Evolutionary conservation across 2,329 filamentous ascomycete species (phyloP).

Genomic region (Elsinoe ampelina): DNA sequence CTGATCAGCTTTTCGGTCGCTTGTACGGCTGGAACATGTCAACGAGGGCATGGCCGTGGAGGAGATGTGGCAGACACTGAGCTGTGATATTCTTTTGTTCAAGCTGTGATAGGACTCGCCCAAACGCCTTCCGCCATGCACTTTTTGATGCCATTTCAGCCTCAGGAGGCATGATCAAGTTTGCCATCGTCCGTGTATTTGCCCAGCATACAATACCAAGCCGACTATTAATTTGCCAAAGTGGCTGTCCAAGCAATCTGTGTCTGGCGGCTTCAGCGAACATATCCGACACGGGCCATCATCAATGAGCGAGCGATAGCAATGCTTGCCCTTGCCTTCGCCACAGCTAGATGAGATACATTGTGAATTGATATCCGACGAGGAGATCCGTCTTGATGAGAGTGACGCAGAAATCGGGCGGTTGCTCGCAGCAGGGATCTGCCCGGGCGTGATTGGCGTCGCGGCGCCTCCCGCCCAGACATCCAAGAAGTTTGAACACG

Average conservation of each 20-base stretch:
- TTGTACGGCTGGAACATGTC: constrained; percentile 45
- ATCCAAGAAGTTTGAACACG: constrained; percentile 3
- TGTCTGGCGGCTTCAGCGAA: not conserved
- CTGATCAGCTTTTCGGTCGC: constrained; percentile 57
- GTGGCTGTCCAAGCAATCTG: not conserved
- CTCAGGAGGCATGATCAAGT: not conserved
- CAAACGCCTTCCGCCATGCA: constrained; percentile 59
- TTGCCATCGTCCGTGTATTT: constrained; percentile 4
- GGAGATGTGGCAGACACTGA: constrained; percentile 55
- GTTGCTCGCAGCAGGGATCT: not conserved
- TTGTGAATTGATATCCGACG: too few relatives aligned
- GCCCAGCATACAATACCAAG: constrained; percentile 1
- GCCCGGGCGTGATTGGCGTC: constrained; percentile 4
- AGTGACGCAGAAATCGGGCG: not conserved
- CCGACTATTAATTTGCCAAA: not conserved
- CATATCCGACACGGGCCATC: not conserved
- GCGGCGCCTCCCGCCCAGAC: constrained; percentile 1
- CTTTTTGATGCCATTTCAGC: constrained; percentile 30
- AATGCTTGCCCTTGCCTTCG: too few relatives aligned
- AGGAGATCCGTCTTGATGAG: not conserved
- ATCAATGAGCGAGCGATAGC: not conserved
- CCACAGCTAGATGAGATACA: too few relatives aligned
- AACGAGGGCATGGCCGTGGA: constrained; percentile 4
- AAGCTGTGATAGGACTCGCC: constrained; percentile 52
- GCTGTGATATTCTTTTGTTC: constrained; percentile 50